Evolutionary conservation across 441 rosid species (phyloP).

Genomic region (Erysimum cheiri): DNA sequence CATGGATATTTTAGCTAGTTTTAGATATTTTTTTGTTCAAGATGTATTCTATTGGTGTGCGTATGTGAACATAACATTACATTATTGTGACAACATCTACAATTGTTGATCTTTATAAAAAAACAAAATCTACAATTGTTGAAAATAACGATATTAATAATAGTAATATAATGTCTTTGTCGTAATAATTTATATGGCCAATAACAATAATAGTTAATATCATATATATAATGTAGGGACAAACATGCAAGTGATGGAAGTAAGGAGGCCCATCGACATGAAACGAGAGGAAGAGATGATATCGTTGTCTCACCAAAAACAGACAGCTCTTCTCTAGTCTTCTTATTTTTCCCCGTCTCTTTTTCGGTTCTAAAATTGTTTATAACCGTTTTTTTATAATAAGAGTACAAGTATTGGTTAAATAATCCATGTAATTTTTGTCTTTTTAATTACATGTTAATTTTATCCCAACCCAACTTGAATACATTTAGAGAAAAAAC

Average conservation of each 20-base stretch:
- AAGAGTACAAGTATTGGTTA: background rate
- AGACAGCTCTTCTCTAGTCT: conserved; percentile 40
- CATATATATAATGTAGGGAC: conserved; percentile 36
- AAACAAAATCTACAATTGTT: conserved; percentile 28
- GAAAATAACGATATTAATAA: conserved; percentile 33
- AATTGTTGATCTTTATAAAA: conserved; percentile 10
- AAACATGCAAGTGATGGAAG: conserved; percentile 33
- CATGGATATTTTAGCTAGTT: conserved; percentile 7
- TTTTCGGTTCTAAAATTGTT: background rate
- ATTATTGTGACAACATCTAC: conserved; percentile 40
- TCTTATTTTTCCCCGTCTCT: background rate
- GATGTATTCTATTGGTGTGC: conserved; percentile 3
- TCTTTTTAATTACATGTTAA: background rate
- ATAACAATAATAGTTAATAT: conserved; percentile 27
- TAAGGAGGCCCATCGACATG: conserved; percentile 45
- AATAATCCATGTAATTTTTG: background rate
- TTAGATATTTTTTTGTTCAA: background rate
- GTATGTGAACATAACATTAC: conserved; percentile 31
- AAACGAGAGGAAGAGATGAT: conserved; percentile 32
- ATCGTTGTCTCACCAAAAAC: conserved; percentile 41
- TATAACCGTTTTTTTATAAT: background rate
- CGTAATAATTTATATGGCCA: conserved; percentile 41
- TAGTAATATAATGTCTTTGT: conserved; percentile 36
- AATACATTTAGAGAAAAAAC: background rate
- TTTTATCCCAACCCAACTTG: background rate